Evolutionary conservation across 2,329 filamentous ascomycete species (phyloP), one percentile per base, ranked within the genome.

Genomic region (Rhynchosporium secalis): DNA sequence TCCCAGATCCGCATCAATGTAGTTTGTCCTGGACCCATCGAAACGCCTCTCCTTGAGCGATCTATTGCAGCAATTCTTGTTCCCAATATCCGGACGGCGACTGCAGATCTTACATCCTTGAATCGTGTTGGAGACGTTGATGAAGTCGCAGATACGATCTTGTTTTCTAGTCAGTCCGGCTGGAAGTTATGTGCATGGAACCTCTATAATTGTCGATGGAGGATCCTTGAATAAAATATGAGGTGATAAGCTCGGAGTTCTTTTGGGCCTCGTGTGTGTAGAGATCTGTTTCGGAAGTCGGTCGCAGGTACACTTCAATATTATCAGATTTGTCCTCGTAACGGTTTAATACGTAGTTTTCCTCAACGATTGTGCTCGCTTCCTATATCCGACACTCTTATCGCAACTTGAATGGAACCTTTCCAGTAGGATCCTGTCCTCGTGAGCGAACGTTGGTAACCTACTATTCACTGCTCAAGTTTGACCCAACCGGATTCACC

Each of bases 101-200:
- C 56, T 12, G 56, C 20, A 38, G 54, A 10, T 7, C 33, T 3
- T 4, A 45, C 41, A 12, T 36, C 52, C 20, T 46, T 48, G 13
- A 55, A 54, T 54, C 60, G 54, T 38, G 10, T 60, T 5, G 67
- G 62, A 3, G 36, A 43, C 3, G 58, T 59, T 6, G 66, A 67
- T 43, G 67, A 69, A 40, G 66, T 68, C 13, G 64, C 62, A 5
- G 56, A 67, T 58, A 15, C 58, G 9, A 60, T 62, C 12, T 38
- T 68, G 10, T 68, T 67, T 15, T 29, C 20, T 69, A 12, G 56
- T 54, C 13, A 68, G 67, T 29, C 57, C 59, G 0, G 47, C 51
- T 13, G 60, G 56, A 7, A 64, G 46, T 31, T 69, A 69, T 62
- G 56, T 69, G 1, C 64, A 45, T 59, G 67, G 64, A 0, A 58